phyloP scores from a whole-genome alignment of 2,329 filamentous ascomycete genomes.

The Drechslerella stenobrocha region DNA sequence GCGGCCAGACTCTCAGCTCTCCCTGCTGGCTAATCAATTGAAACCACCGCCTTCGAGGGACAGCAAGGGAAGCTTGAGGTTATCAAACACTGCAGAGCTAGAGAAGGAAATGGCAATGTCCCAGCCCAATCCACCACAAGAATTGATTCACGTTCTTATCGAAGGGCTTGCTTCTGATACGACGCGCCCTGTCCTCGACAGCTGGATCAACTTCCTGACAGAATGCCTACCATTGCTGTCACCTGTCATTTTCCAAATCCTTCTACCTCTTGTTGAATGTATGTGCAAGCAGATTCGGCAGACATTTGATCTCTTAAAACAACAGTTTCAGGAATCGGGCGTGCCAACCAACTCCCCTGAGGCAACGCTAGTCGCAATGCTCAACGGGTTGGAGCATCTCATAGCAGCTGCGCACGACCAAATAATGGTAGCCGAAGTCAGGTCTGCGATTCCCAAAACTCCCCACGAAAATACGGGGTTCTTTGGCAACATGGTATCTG shows the following conservation, averaged over 20 bases:
- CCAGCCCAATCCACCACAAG: slow-evolving; percentile 65
- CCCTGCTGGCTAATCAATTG: slow-evolving; percentile 54
- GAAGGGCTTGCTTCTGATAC: slow-evolving; percentile 74
- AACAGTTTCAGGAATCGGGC: slow-evolving; percentile 62
- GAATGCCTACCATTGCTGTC: slow-evolving; percentile 83
- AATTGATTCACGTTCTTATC: slow-evolving; percentile 81
- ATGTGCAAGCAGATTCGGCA: slow-evolving; percentile 75
- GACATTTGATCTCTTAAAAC: slow-evolving; percentile 72
- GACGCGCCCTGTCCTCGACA: slow-evolving; percentile 79
- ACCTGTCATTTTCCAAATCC: slow-evolving; percentile 81
- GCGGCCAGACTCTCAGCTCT: slow-evolving; percentile 55
- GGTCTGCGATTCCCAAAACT: slow-evolving; percentile 69
- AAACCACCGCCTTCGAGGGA: slow-evolving; percentile 41
- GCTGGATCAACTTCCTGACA: slow-evolving; percentile 84
- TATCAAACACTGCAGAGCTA: slow-evolving; percentile 37
- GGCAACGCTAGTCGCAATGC: slow-evolving; percentile 75
- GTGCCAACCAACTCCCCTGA: slow-evolving; percentile 63
- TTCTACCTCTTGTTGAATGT: slow-evolving; percentile 88
- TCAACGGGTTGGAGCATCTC: slow-evolving; percentile 92
- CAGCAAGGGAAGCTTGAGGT: slow-evolving; percentile 33
- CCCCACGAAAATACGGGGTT: slow-evolving; percentile 78
- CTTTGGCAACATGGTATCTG: slow-evolving; percentile 92
- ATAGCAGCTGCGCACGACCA: slow-evolving; percentile 84
- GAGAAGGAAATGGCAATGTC: slow-evolving; percentile 56
- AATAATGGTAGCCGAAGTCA: slow-evolving; percentile 74